Percentiles rank a stretch among this genome's conserved stretches.
These are phyloP conservation scores for Pichia sp. DNA, from an alignment of 1,139 yeast genomes.

Conservation along the genomic window DNA sequence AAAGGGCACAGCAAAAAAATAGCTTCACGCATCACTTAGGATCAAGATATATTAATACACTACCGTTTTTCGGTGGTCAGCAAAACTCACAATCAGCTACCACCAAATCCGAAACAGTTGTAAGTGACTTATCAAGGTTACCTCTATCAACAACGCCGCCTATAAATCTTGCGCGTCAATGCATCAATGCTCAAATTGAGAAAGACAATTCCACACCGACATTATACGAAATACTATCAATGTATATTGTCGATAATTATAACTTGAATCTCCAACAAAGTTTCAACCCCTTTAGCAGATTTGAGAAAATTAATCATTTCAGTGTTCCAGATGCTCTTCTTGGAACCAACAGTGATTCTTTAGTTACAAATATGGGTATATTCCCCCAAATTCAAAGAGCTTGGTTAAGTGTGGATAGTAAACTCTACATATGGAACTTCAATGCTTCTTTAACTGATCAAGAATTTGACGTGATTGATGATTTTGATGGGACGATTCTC, in stretches of 20 bases:
- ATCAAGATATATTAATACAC: constrained; percentile 7
- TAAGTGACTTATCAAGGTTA: constrained; percentile 15
- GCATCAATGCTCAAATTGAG: constrained; percentile 25
- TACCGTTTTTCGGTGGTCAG: constrained; percentile 9
- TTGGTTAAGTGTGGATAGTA: constrained; percentile 83
- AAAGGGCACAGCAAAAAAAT: constrained; percentile 20
- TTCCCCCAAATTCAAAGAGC: constrained; percentile 76
- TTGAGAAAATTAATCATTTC: constrained; percentile 60
- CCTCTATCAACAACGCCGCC: constrained; percentile 27
- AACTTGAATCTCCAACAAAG: constrained; percentile 25
- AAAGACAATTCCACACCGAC: constrained; percentile 28
- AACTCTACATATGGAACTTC: constrained; percentile 79
- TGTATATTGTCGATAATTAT: constrained; percentile 29
- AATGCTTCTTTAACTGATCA: constrained; percentile 44
- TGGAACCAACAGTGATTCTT: constrained; percentile 45
- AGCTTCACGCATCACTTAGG: constrained; percentile 7
- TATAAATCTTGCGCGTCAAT: constrained; percentile 24
- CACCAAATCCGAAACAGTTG: constrained; percentile 6
- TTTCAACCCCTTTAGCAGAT: constrained; percentile 51
- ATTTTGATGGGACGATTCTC: constrained; percentile 68
- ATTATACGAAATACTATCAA: constrained; percentile 25
- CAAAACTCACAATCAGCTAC: constrained; percentile 2
- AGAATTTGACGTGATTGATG: constrained; percentile 77
- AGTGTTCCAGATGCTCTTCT: constrained; percentile 79
- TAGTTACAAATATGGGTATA: constrained; percentile 69